Evolutionary conservation across 2,329 filamentous ascomycete species (phyloP).

Genomic region (Cordyceps pruinosa): DNA sequence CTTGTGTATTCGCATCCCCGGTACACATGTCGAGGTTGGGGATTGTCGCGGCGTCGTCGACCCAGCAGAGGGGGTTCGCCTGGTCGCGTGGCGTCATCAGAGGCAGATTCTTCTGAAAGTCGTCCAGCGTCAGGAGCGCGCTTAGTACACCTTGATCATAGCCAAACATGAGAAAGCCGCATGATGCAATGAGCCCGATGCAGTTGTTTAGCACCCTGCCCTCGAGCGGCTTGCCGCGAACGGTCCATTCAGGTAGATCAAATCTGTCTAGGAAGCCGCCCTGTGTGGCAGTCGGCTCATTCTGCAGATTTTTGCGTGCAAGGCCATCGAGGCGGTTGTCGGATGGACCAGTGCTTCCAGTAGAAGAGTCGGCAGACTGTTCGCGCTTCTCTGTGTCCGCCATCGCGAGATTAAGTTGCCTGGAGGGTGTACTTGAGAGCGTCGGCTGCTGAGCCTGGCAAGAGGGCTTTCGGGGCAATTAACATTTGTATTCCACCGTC

Average conservation of each 20-base stretch:
- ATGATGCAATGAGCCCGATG: constrained; percentile 8
- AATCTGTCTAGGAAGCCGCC: constrained; percentile 16
- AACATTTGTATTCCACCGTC: constrained; percentile 2
- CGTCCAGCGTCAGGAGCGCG: constrained; percentile 22
- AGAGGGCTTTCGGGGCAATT: no score
- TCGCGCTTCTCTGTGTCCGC: not conserved
- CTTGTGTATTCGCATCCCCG: constrained; percentile 23
- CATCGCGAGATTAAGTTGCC: not conserved
- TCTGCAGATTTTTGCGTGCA: not conserved
- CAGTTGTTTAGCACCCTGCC: not conserved
- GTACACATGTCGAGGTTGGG: constrained; percentile 19
- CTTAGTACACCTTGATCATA: constrained; percentile 25
- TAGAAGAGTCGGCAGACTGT: not conserved
- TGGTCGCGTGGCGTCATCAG: constrained; percentile 22
- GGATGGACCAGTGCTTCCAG: not conserved
- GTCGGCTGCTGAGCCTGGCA: no score
- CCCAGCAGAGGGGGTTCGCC: constrained; percentile 21
- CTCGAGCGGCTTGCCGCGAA: constrained; percentile 4
- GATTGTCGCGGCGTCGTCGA: constrained; percentile 16
- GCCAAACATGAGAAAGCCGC: constrained; percentile 16
- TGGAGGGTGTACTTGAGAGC: not conserved
- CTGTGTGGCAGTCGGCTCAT: not conserved
- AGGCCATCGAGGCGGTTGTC: not conserved
- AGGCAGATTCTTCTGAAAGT: constrained; percentile 20
- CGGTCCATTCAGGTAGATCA: constrained; percentile 18